phyloP scores from a whole-genome alignment of 2,329 filamentous ascomycete species.

The Lasiodiplodia citricola region DNA sequence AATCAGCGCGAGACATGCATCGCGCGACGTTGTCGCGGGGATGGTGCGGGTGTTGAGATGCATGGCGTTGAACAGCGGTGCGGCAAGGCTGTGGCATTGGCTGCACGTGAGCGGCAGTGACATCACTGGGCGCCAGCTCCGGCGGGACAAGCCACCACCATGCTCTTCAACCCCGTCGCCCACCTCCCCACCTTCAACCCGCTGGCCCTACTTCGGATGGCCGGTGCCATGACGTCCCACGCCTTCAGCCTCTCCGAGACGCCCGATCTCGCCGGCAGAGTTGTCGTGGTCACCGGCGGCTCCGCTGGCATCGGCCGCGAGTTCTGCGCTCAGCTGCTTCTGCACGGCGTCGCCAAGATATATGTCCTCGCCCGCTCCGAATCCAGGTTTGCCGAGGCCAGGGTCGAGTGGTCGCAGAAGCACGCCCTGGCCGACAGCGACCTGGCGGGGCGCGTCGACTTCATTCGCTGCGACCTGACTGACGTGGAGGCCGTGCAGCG shows the following conservation, averaged over 20 bases:
- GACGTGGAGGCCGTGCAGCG: conserved; percentile 35
- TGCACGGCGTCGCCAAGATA: conserved; percentile 37
- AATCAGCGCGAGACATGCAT: conserved; percentile 6
- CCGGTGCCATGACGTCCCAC: conserved; percentile 33
- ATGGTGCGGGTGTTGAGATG: conserved; percentile 3
- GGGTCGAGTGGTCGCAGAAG: conserved; percentile 33
- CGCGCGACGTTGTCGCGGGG: background rate
- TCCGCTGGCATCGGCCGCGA: conserved; percentile 42
- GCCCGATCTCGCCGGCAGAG: conserved; percentile 35
- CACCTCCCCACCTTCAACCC: conserved; percentile 24
- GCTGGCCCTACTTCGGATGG: conserved; percentile 32
- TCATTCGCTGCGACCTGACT: conserved; percentile 40
- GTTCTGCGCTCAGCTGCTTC: conserved; percentile 39
- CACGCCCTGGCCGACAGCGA: conserved; percentile 31
- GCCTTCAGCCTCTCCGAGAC: conserved; percentile 37
- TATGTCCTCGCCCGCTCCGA: conserved; percentile 38
- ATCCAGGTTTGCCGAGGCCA: conserved; percentile 33
- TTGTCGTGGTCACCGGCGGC: conserved; percentile 41
- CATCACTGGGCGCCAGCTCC: background rate
- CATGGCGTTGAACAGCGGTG: conserved; percentile 16
- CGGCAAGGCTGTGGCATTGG: background rate
- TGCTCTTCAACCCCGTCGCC: conserved; percentile 23
- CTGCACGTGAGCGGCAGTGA: conserved; percentile 17
- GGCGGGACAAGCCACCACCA: background rate
- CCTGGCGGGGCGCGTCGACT: conserved; percentile 31